Percentiles rank a stretch among this genome's conserved stretches.
Conservation (phyloP, 352 stramenopile species). For the Halophytophthora batemanensis region DNA sequence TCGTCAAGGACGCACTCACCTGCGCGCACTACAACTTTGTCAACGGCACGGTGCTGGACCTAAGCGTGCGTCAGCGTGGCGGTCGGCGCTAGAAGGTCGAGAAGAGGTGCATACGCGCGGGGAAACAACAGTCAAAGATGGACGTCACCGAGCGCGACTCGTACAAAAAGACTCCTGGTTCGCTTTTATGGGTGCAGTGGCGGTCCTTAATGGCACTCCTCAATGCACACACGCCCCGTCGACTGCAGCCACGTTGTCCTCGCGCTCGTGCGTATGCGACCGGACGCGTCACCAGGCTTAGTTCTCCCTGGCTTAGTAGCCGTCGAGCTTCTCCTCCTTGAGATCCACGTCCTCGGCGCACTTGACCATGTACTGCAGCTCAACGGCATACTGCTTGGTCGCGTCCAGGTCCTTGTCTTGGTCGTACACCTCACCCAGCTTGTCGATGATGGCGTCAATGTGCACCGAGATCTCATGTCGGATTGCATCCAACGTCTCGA, state of each 20-base stretch:
- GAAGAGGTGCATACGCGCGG: neutral
- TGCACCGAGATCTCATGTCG: constrained; percentile 58
- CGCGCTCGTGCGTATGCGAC: neutral
- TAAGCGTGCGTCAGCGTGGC: constrained; percentile 80
- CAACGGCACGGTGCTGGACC: constrained; percentile 62
- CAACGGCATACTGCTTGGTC: constrained; percentile 65
- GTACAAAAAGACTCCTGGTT: too few species aligned
- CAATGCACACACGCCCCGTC: constrained; percentile 1
- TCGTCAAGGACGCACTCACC: constrained; percentile 89
- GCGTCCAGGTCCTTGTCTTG: constrained; percentile 67
- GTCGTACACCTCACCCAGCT: constrained; percentile 77
- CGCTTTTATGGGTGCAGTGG: constrained; percentile 2
- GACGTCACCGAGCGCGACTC: neutral
- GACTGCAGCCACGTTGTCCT: constrained; percentile 2
- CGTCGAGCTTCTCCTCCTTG: constrained; percentile 73
- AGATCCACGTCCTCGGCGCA: constrained; percentile 77
- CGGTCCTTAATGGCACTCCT: neutral
- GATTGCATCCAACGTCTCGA: constrained; percentile 54
- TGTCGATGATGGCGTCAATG: constrained; percentile 71
- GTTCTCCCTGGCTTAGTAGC: constrained; percentile 14
- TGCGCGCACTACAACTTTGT: constrained; percentile 88
- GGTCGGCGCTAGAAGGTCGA: constrained; percentile 47
- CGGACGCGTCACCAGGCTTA: constrained; percentile 4
- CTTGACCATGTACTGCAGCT: constrained; percentile 88
- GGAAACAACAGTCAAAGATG: neutral